These are phyloP conservation scores for barrel medic (Medicago truncatula) DNA, from an alignment of 306 rosid genomes.

Conservation along the genomic window DNA sequence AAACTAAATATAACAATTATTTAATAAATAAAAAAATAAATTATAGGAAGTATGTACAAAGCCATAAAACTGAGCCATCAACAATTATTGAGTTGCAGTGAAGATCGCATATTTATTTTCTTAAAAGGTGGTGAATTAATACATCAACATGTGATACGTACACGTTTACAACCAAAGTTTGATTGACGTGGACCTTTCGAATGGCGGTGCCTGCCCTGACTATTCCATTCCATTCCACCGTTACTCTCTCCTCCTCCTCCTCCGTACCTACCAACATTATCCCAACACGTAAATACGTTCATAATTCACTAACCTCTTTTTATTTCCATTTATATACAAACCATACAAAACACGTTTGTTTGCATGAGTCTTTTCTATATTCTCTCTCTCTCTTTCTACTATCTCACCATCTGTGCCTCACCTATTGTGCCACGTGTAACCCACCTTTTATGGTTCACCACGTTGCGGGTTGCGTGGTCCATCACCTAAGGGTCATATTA, in stretches of 20 bases:
- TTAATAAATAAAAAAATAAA: too few relatives aligned
- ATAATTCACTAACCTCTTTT: neutral
- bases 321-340: neutral
- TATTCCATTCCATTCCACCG: neutral
- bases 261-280: neutral
- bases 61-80: too few relatives aligned
- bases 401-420: slow-evolving; percentile 29
- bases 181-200: slow-evolving; percentile 10
- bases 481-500: neutral
- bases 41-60: too few relatives aligned
- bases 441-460: neutral
- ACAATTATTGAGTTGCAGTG: too few relatives aligned
- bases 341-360: slow-evolving; percentile 46
- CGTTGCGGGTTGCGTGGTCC: slow-evolving; percentile 46
- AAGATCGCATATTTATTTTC: too few relatives aligned
- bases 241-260: neutral
- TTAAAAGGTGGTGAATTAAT: neutral
- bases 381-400: slow-evolving; percentile 20
- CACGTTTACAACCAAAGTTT: slow-evolving; percentile 32
- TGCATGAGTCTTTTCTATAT: neutral
- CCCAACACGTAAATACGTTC: slow-evolving; percentile 41
- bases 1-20: too few relatives aligned
- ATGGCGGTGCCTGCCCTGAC: slow-evolving; percentile 34
- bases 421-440: slow-evolving; percentile 27
- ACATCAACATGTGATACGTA: slow-evolving; percentile 7